Evolutionary conservation across 208 protist species (phyloP).

Genomic region (Wallacemonas collosoma): DNA sequence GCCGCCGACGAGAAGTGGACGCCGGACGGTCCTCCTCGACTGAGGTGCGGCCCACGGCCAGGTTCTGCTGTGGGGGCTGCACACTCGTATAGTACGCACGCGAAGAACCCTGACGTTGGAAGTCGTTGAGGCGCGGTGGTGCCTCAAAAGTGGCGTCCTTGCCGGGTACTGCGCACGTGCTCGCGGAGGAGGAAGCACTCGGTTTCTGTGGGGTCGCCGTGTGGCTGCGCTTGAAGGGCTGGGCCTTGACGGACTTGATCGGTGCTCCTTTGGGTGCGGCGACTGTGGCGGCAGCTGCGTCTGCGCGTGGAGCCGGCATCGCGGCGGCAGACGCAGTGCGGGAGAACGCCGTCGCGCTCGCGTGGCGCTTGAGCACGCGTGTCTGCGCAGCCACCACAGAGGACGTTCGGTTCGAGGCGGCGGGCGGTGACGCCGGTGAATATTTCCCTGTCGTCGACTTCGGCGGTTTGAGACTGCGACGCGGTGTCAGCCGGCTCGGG

Average conservation of each 20-base stretch:
- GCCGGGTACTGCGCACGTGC: neutral
- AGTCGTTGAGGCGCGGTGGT: conserved; percentile 34
- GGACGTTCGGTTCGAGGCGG: neutral
- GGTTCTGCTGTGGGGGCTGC: conserved; percentile 6
- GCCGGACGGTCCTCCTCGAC: neutral
- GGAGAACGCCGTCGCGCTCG: conserved; percentile 19
- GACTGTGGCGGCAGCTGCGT: too few species aligned
- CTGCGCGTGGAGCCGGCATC: conserved; percentile 5
- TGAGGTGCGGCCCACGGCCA: neutral
- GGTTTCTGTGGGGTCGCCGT: neutral
- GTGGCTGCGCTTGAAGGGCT: neutral
- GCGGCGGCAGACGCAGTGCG: conserved; percentile 14
- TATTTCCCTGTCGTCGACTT: neutral
- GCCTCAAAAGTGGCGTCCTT: conserved; percentile 28
- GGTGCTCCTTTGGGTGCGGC: too few species aligned
- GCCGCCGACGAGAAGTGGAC: neutral
- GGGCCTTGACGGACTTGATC: too few species aligned
- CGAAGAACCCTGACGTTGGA: conserved; percentile 28
- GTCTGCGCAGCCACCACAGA: conserved; percentile 14
- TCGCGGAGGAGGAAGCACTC: neutral
- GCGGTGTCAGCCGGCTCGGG: conserved; percentile 9
- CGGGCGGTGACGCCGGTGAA: conserved; percentile 5
- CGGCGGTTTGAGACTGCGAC: conserved; percentile 4
- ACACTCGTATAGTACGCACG: conserved; percentile 21
- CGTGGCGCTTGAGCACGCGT: conserved; percentile 27